phyloP scores from a whole-genome alignment of 176 grass and related monocot species.

The Raddia guianensis region DNA sequence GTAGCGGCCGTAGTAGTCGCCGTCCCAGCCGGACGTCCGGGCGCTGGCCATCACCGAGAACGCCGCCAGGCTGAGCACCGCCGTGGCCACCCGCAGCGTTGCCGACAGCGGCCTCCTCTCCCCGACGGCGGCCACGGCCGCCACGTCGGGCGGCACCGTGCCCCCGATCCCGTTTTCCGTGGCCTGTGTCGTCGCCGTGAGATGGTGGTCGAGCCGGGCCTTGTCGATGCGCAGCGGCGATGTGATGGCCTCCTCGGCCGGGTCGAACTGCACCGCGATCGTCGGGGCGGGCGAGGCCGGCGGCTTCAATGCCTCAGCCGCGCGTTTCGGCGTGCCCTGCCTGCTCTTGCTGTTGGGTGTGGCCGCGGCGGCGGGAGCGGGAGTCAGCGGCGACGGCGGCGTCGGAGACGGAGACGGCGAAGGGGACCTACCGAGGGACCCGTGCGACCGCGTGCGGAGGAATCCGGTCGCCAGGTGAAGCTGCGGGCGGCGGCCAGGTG shows the following conservation, averaged over 20 bases:
- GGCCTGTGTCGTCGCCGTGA: background rate
- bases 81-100: conserved; percentile 73
- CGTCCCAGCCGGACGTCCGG: conserved; percentile 78
- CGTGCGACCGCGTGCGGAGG: conserved; percentile 51
- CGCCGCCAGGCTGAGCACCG: conserved; percentile 62
- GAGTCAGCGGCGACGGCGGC: conserved; percentile 43
- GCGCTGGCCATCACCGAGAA: conserved; percentile 80
- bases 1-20: conserved; percentile 73
- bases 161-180: conserved; percentile 4
- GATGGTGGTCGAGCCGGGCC: conserved; percentile 8
- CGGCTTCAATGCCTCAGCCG: conserved; percentile 38
- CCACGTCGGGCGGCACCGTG: conserved; percentile 33
- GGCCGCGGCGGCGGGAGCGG: background rate
- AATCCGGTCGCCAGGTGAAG: conserved; percentile 38
- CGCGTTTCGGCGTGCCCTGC: conserved; percentile 41
- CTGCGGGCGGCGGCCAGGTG: conserved; percentile 13
- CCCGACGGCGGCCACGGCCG: conserved; percentile 44
- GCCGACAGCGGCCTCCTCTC: conserved; percentile 43
- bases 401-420: conserved; percentile 28
- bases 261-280: conserved; percentile 22
- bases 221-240: conserved; percentile 35
- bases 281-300: background rate
- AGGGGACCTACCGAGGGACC: conserved; percentile 37
- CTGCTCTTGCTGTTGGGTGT: conserved; percentile 30
- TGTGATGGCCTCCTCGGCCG: conserved; percentile 28